Percentiles rank a stretch among this genome's conserved stretches.
phyloP scores from a whole-genome alignment of 176 grass and related monocot species.

The Oryza glaberrima region DNA sequence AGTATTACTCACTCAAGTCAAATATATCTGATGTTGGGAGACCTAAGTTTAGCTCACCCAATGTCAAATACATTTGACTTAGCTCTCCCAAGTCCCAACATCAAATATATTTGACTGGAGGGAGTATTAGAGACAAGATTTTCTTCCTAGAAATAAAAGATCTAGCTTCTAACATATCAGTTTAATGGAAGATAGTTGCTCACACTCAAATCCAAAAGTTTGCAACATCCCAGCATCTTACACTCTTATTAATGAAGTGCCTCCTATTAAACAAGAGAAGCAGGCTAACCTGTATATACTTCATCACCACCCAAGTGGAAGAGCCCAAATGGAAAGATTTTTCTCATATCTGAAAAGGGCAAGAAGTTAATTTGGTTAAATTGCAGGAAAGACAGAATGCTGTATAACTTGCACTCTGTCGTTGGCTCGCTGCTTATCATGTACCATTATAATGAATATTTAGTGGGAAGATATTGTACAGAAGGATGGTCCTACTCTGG shows the following conservation, averaged over 20 bases:
- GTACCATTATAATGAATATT: slow-evolving; percentile 11
- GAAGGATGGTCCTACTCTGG: slow-evolving; percentile 15
- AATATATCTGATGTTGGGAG: too few species aligned
- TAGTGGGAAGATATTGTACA: slow-evolving; percentile 9
- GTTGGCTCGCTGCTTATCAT: not conserved
- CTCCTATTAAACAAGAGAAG: slow-evolving; percentile 29
- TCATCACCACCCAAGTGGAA: slow-evolving; percentile 99
- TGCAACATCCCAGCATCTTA: not conserved
- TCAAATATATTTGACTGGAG: too few species aligned
- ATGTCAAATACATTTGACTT: too few species aligned
- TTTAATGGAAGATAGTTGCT: slow-evolving; percentile 13
- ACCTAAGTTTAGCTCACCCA: too few species aligned
- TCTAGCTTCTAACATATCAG: not conserved
- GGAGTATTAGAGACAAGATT: not conserved
- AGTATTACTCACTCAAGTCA: not conserved
- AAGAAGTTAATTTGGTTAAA: slow-evolving; percentile 14
- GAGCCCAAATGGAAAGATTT: slow-evolving; percentile 91
- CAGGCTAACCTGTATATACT: slow-evolving; percentile 86
- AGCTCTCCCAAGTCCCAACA: too few species aligned
- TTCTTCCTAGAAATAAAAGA: not conserved
- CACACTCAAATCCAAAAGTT: not conserved
- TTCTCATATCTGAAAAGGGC: slow-evolving; percentile 83
- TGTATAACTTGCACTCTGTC: slow-evolving; percentile 4
- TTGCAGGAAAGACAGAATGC: slow-evolving; percentile 6
- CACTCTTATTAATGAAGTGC: slow-evolving; percentile 2